Base-by-base conservation (phyloP, 2,329 filamentous ascomycete genomes). In the Dryadomyces sulphureus region DNA sequence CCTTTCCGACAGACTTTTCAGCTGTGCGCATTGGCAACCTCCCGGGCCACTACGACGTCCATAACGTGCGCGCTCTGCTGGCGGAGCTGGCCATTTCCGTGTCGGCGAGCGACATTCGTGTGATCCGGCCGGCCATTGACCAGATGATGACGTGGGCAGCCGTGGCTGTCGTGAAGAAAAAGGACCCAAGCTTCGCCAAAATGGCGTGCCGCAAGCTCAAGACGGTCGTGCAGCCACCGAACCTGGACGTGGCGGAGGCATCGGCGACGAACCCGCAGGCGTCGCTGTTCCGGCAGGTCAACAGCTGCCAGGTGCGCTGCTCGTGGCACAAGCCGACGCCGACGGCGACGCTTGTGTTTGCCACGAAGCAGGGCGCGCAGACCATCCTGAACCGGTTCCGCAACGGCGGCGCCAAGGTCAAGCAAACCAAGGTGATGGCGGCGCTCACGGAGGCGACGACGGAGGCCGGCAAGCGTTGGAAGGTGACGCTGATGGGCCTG, bases 1-100 rank as follows among this genome's bases (percentile, higher is more conserved):
- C 53, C 2, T 50, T 64, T 5, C 50, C 55, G 3, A 59, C 61
- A 0, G 64, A 66, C 49, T 62, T 60, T 45, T 65, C 63, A 1
- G 56, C 60, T 1, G 52, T 63, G 36, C 60, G 56, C 5, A 55
- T 66, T 38, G 54, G 45, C 20, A 50, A 53, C 7, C 55, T 65
- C 0, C 59, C 59, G 0, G 24, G 1, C 2, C 38, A 42, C 3
- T 57, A 48, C 38, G 53, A 55, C 0, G 43, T 41, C 1, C 38
- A 27, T 1, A 53, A 49, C 2, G 54, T 64, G 2, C 32, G 27
- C 2, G 27, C 20, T 0, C 19, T 61, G 0, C 48, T 65, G 45
- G 41, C 19, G 19, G 20, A 20, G 1, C 27, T 42, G 4, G 41
- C 27, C 5, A 19, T 42, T 9, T 1, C 27, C 17, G 41, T 42